phyloP scores from a whole-genome alignment of 1,284 basidiomycete species.

The Apiotrichum siamense region DNA sequence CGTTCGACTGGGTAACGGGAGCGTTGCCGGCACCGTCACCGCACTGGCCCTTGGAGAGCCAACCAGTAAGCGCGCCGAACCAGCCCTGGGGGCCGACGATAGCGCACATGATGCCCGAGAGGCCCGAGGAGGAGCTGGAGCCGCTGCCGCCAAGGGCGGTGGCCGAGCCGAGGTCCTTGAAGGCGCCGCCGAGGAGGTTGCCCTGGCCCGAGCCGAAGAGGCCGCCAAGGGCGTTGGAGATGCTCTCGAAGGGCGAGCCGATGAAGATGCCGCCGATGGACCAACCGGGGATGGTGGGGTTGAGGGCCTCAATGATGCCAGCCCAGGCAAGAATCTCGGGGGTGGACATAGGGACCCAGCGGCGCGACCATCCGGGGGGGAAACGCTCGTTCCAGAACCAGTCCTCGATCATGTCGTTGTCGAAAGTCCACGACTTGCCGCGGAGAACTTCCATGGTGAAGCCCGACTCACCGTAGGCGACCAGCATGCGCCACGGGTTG shows the following conservation, averaged over 20 bases:
- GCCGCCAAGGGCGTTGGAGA: not conserved
- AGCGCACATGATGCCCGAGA: conserved; percentile 8
- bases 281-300: conserved; percentile 16
- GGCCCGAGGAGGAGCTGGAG: not conserved
- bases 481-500: conserved; percentile 21
- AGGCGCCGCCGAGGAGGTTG: too few relatives aligned
- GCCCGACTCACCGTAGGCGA: conserved; percentile 20
- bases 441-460: conserved; percentile 12
- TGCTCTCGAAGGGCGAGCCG: conserved; percentile 13
- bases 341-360: conserved; percentile 11
- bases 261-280: conserved; percentile 5
- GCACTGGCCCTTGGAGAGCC: too few relatives aligned
- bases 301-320: conserved; percentile 6
- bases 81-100: conserved; percentile 7
- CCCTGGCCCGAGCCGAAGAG: too few relatives aligned
- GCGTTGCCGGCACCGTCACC: conserved; percentile 9
- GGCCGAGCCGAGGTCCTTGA: too few relatives aligned
- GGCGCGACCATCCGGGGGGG: conserved; percentile 16
- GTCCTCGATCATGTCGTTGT: conserved; percentile 8
- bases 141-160: not conserved
- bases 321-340: conserved; percentile 15
- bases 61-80: too few relatives aligned
- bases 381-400: conserved; percentile 19
- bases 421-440: conserved; percentile 8
- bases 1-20: not conserved